These are phyloP conservation scores for Globisporangium acanthophoron DNA, from an alignment of 352 stramenopile genomes.

Conservation along the genomic window DNA sequence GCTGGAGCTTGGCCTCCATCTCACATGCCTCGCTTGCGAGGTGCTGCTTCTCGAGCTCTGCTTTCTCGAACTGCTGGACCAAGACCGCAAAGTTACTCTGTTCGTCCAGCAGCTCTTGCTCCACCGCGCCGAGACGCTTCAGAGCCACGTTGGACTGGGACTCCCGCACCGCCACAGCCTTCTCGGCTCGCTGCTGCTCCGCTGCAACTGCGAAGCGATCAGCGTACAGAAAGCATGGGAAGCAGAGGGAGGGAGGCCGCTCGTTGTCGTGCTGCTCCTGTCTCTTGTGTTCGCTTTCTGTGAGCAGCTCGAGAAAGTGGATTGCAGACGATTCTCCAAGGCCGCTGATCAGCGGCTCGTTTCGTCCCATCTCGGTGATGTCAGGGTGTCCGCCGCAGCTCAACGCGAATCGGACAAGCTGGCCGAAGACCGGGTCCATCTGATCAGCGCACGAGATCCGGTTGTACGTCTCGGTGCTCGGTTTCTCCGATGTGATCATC, in stretches of 20 bases:
- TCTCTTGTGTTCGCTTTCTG: slow-evolving; percentile 18
- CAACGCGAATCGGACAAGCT: slow-evolving; percentile 26
- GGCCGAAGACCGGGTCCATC: slow-evolving; percentile 38
- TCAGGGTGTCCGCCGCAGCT: slow-evolving; percentile 3
- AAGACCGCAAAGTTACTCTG: slow-evolving; percentile 66
- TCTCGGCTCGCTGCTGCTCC: slow-evolving; percentile 22
- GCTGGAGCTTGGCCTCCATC: background rate
- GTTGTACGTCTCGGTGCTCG: slow-evolving; percentile 51
- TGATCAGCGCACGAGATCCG: slow-evolving; percentile 35
- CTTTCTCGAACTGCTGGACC: slow-evolving; percentile 51
- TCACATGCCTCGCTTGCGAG: no score
- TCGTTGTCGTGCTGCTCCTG: slow-evolving; percentile 1
- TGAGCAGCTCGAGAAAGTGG: slow-evolving; percentile 21
- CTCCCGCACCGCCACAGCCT: slow-evolving; percentile 20
- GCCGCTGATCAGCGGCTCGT: slow-evolving; percentile 3
- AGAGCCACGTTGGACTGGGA: slow-evolving; percentile 28
- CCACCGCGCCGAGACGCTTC: slow-evolving; percentile 53
- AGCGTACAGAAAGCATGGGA: slow-evolving; percentile 48
- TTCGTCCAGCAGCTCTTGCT: slow-evolving; percentile 61
- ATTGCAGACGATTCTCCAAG: slow-evolving; percentile 4
- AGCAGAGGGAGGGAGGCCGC: slow-evolving; percentile 11
- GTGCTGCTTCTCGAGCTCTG: slow-evolving; percentile 23
- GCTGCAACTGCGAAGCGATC: slow-evolving; percentile 32
- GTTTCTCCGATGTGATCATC: slow-evolving; percentile 52
- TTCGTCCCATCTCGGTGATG: background rate